Evolutionary conservation across 352 stramenopile species (phyloP), one percentile per base, ranked within the genome.

Genomic region (Globisporangium apiculatum): DNA sequence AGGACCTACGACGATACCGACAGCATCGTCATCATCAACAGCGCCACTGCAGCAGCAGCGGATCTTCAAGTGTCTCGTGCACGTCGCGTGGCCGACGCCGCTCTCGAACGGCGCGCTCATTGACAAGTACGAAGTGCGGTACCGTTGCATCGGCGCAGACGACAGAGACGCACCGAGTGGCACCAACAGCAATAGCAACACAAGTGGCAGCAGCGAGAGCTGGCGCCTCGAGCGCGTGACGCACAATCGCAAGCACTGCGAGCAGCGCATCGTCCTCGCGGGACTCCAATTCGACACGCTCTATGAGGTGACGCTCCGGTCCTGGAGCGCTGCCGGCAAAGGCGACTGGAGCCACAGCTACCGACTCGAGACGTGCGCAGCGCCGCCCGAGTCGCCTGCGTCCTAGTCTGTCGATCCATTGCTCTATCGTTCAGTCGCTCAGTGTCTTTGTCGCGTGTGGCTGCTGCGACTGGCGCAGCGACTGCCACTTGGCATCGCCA

Each of bases 61-160:
- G 7, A 57, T 87, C 50, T 78, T 75, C 66, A 84, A 79, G 53
- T 90, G 77, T 24, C 51, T 86, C 15, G 46, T 79, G 31, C 67
- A 72, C 35, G 48, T 79, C 46, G 62, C 57, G 46, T 91, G 78
- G 78, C 57, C 76, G 41, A 84, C 76, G 15, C 76, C 76, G n/a
- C 61, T 84, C 15, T 86, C 77, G 17, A 87, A 90, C 38, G 80
- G 79, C 46, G 76, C 69, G 12, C 69, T 87, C 49, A 87, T 88
- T 58, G 71, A 87, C 50, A 89, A 81, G 56, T 87, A 86, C 65
- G 79, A 90, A 64, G 59, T 86, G 15, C 78, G 78, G 42, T 81
- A 86, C 56, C 73, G 76, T 5, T 46, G 64, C 35, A 41, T 83
- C 45, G 62, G 61, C 8, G 51, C 64, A 41, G 76, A 75, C 12